phyloP scores from a whole-genome alignment of 208 protist genomes.

The Porcisia hertigi region DNA sequence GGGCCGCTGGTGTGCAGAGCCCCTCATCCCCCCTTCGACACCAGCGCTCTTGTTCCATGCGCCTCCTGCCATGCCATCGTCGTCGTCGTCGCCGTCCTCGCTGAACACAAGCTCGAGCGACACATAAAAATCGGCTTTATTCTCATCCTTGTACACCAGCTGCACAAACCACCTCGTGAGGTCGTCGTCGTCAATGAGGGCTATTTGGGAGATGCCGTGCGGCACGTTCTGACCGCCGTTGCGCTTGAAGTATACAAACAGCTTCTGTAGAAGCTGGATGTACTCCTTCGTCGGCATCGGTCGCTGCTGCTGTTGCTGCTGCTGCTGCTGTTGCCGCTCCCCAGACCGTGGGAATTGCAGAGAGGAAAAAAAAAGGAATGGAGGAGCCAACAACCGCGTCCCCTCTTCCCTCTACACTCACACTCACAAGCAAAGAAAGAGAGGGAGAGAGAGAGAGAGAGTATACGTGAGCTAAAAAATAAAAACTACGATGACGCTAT shows the following conservation, averaged over 20 bases:
- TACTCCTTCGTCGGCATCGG: conserved; percentile 45
- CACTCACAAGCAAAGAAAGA: too few relatives aligned
- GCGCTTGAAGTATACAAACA: conserved; percentile 55
- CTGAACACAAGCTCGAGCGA: conserved; percentile 64
- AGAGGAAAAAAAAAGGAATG: neutral
- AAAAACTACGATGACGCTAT: too few relatives aligned
- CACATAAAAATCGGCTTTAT: conserved; percentile 66
- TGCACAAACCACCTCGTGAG: conserved; percentile 80
- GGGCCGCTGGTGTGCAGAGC: neutral
- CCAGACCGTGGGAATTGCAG: neutral
- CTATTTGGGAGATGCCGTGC: conserved; percentile 27
- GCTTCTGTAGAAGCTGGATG: conserved; percentile 57
- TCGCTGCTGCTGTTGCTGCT: neutral
- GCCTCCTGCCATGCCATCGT: neutral
- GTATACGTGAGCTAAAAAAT: too few relatives aligned
- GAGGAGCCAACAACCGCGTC: too few relatives aligned
- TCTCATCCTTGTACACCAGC: conserved; percentile 69
- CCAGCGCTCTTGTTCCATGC: neutral
- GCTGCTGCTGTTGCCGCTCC: neutral
- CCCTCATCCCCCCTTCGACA: neutral
- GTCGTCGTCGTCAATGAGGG: conserved; percentile 80
- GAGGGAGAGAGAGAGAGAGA: too few relatives aligned
- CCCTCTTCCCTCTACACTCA: too few relatives aligned
- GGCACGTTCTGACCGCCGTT: conserved; percentile 43
- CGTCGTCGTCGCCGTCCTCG: conserved; percentile 26